Evolutionary conservation across 108 stramenopile genomes (phyloP).

Genomic region (Fistulifera pelliculosa): DNA sequence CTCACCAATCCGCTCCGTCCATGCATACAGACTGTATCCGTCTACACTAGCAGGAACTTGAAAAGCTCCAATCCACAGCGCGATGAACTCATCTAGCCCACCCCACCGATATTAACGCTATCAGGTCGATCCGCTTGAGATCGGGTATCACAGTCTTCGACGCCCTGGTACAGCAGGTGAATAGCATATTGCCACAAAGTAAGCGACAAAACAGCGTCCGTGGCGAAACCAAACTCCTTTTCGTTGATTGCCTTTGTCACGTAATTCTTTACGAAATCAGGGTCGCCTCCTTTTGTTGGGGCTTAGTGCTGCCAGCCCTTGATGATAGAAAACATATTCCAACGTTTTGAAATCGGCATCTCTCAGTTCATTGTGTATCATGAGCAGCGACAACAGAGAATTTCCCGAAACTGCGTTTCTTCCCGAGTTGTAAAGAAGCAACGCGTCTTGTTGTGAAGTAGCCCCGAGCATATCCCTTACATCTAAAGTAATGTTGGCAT

Average conservation of each 20-base stretch:
- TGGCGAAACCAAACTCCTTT: conserved; percentile 18
- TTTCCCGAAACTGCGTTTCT: conserved; percentile 22
- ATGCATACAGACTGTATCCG: conserved; percentile 61
- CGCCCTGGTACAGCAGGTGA: conserved; percentile 49
- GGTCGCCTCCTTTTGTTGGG: neutral
- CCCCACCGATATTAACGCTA: conserved; percentile 30
- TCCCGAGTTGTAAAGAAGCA: conserved; percentile 52
- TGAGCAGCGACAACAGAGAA: conserved; percentile 21
- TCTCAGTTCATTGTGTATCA: conserved; percentile 21
- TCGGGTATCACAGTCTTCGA: conserved; percentile 44
- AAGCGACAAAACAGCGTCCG: conserved; percentile 44
- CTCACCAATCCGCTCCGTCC: conserved; percentile 40
- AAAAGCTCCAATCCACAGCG: conserved; percentile 62
- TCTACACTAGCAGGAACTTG: conserved; percentile 38
- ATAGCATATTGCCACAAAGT: conserved; percentile 63
- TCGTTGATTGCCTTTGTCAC: conserved; percentile 37
- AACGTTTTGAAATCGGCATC: conserved; percentile 27
- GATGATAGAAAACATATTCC: conserved; percentile 49
- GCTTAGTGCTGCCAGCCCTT: conserved; percentile 46
- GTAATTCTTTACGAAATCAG: conserved; percentile 13
- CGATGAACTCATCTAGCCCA: conserved; percentile 72
- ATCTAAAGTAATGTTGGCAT: conserved; percentile 55
- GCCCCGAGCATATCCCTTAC: conserved; percentile 47
- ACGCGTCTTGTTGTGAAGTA: conserved; percentile 14
- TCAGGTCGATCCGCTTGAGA: conserved; percentile 45